Base-by-base conservation (phyloP, 352 stramenopile species). In the Globisporangium recalcitrans region DNA sequence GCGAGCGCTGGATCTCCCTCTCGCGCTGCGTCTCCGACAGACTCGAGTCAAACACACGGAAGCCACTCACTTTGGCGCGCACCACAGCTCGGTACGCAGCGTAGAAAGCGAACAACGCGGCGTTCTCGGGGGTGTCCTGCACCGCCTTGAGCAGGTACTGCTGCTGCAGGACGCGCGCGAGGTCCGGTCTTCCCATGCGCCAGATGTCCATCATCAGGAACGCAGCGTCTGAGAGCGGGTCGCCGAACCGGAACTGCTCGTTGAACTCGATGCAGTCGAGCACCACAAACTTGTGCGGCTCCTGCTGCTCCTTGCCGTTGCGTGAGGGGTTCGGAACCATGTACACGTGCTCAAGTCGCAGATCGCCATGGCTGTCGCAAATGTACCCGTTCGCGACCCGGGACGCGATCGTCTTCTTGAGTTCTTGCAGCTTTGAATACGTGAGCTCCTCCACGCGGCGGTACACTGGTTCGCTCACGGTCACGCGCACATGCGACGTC, bases 251-350 rank as follows among this genome's bases (percentile, higher is more conserved):
- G 67, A 91, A 88, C 58, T 88, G 77, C 71, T 91, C 81, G 55
- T 91, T 91, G 64, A 91, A 88, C 63, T 91, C 81, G 58, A 91
- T 88, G 66, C 81, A 88, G 48, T 91, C 81, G 53, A 91, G 64
- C 53, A 88, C 70, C 26, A 87, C 75, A 49, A 86, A 72, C 40
- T 69, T 32, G 52, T n/a, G 29, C 26, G 31, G 27, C 27, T 31
- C 2, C 27, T 31, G 27, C 9, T 16, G 27, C 21, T 52, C 66
- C 51, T 21, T 13, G 13, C 11, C 38, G 24, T 46, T 52, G 31
- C 55, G 47, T 7, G 34, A 34, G 4, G 34, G 34, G 14, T 48
- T 65, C 11, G 48, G 68, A 22, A 83, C n/a, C 52, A 70, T 63
- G 62, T 91, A 88, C 8, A 90, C 69, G 32, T 91, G 79, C 42